These are phyloP conservation scores for Phytopythium boreale DNA, from an alignment of 352 stramenopile genomes.

Conservation along the genomic window DNA sequence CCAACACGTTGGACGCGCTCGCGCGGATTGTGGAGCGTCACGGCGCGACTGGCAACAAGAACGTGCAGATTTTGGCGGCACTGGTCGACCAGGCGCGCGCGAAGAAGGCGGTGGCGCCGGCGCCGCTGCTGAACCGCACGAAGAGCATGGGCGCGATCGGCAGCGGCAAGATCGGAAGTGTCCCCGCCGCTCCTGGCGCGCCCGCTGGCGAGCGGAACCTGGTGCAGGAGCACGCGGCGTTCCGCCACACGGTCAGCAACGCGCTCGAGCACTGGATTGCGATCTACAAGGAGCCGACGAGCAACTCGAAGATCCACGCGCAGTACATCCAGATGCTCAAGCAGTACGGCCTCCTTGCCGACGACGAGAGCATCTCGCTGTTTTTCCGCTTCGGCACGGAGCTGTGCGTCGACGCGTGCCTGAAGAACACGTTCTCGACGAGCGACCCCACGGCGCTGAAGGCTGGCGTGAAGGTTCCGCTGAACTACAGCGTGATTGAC, in stretches of 20 bases:
- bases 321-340: conserved; percentile 97
- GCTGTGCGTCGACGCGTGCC: conserved; percentile 95
- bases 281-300: conserved; percentile 92
- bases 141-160: conserved; percentile 67
- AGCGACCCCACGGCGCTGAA: conserved; percentile 32
- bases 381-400: conserved; percentile 97
- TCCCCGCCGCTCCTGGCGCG: not conserved
- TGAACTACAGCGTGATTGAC: conserved; percentile 95
- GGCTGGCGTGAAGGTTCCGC: conserved; percentile 39
- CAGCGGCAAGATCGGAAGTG: conserved; percentile 27
- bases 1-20: conserved; percentile 93
- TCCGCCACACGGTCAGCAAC: conserved; percentile 86
- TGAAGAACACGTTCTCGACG: conserved; percentile 83
- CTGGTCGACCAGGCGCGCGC: conserved; percentile 77
- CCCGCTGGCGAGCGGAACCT: conserved; percentile 29
- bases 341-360: conserved; percentile 94
- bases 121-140: conserved; percentile 12
- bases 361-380: conserved; percentile 95
- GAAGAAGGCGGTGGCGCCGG: conserved; percentile 30
- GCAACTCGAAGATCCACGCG: conserved; percentile 94
- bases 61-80: conserved; percentile 79
- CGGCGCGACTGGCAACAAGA: conserved; percentile 71
- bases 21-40: conserved; percentile 82
- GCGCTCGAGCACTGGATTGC: conserved; percentile 98
- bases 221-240: conserved; percentile 75